Base-by-base conservation (phyloP, 2,329 filamentous ascomycete genomes). In the Xylariaceae sp. region DNA sequence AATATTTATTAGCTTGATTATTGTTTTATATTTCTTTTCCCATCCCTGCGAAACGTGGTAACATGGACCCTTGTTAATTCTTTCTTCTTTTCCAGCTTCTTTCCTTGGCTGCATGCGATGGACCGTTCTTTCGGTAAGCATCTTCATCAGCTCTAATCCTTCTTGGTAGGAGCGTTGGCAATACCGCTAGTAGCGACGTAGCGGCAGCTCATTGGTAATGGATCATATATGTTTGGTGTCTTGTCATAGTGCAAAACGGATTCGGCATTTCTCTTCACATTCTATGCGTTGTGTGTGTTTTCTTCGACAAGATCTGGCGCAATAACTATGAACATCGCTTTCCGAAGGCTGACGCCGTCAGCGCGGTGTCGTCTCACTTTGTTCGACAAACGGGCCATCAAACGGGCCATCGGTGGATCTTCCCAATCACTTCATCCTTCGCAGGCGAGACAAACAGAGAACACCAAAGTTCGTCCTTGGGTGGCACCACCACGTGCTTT, bases 311-410 rank as follows among this genome's bases (percentile, higher is more conserved):
- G n/a, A 8, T 14, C 29, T 1, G 41, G 23, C 33, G 12, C 34
- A 36, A 6, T 5, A 37, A 37, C 14, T 17, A 56, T 56, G 53
- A 46, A 24, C 12, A 28, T 14, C 44, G 33, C 46, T 40, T 40
- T 50, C 6, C 46, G 23, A 29, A 34, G 33, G 37, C 40, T 51
- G 17, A 29, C 16, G 6, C 46, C 46, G 14, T 51, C 53, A 14
- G 31, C n/a, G 11, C 39, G 40, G 34, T 48, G 53, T 17, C 16
- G 24, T 31, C 21, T 11, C 3, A 34, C 14, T 23, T 17, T 21
- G 16, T 17, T 43, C 29, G n/a, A 51, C 14, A 57, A 23, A 31
- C 47, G 36, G 19, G 6, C 14, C 16, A 6, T 43, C 14, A 57
- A 23, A 31, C 47, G 36, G 19, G 6, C 14, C 16, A 6, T 43